Percentiles rank a stretch among this genome's conserved stretches.
phyloP scores from a whole-genome alignment of 139 green algal species.

The Tetradesmus lagerheimii region DNA sequence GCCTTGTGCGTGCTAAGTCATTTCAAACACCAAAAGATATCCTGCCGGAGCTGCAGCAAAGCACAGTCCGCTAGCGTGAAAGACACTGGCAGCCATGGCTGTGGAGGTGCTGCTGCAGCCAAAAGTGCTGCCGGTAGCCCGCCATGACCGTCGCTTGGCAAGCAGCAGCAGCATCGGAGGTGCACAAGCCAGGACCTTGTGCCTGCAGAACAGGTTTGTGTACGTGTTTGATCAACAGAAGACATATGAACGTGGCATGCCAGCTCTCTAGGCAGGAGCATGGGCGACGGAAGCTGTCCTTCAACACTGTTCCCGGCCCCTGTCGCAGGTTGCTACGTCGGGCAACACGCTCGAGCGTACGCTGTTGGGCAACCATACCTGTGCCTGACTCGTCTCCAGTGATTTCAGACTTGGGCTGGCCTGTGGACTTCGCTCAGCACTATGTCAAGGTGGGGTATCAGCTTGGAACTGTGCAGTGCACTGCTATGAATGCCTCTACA shows the following conservation, averaged over 20 bases:
- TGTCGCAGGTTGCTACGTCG: slow-evolving; percentile 15
- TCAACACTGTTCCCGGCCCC: not conserved
- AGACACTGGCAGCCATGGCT: not conserved
- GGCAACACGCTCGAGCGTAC: not conserved
- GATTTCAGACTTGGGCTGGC: slow-evolving; percentile 39
- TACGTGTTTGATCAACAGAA: not conserved
- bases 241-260: not conserved
- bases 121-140: not conserved
- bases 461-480: not conserved
- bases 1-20: not conserved
- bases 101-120: not conserved
- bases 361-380: slow-evolving; percentile 43
- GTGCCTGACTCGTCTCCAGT: slow-evolving; percentile 24
- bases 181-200: not conserved
- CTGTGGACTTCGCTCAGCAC: slow-evolving; percentile 42
- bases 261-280: not conserved
- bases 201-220: not conserved
- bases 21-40: not conserved
- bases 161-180: slow-evolving; percentile 1
- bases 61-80: not conserved
- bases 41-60: not conserved
- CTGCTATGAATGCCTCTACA: not conserved
- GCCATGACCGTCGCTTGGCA: not conserved
- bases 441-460: slow-evolving; percentile 35
- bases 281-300: not conserved